Base-by-base conservation (phyloP, 768 basidiomycete species). In the Hericium coralloides region DNA sequence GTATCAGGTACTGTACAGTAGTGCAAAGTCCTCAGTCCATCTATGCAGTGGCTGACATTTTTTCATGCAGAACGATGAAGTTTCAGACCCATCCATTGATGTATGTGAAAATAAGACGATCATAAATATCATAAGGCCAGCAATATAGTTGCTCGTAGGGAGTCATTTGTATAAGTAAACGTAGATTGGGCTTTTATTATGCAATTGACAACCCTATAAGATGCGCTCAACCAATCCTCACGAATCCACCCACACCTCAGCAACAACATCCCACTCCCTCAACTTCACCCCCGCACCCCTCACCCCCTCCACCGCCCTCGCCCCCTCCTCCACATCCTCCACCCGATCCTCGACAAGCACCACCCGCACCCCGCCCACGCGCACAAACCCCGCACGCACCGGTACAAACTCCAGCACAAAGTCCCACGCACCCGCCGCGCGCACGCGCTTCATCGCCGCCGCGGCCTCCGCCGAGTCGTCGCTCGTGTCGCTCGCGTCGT, bases 191-290 rank as follows among this genome's bases (percentile, higher is more conserved):
- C n/a, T n/a, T n/a, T n/a, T n/a, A n/a, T n/a, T n/a, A n/a, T n/a
- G n/a, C n/a, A 31, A 31, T 31, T 31, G 5, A 31, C 31, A 45
- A 7, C 43, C 18, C 15, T n/a, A 3, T 10, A 45, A 9, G 20
- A n/a, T n/a, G 9, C n/a, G 8, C 1, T n/a, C 18, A 18, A 7
- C 43, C 6, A 4, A 8, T 45, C 43, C 18, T 58, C 57, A 58
- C 12, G 60, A 56, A 41, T 50, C 50, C 26, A 89, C 80, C 86
- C 85, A 88, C 36, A 88, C 68, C 68, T 92, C 90, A 10, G 77
- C 81, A 47, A 92, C 70, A 7, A 85, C 75, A 59, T 84, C 84
- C 76, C 87, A 84, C 69, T 89, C 87, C 64, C 81, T 85, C 65
- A 91, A 67, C 31, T 72, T 76, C 55, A 74, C 74, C n/a, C 52